phyloP scores from a whole-genome alignment of 495 filamentous ascomycete species.

The Trypethelium eluteriae region DNA sequence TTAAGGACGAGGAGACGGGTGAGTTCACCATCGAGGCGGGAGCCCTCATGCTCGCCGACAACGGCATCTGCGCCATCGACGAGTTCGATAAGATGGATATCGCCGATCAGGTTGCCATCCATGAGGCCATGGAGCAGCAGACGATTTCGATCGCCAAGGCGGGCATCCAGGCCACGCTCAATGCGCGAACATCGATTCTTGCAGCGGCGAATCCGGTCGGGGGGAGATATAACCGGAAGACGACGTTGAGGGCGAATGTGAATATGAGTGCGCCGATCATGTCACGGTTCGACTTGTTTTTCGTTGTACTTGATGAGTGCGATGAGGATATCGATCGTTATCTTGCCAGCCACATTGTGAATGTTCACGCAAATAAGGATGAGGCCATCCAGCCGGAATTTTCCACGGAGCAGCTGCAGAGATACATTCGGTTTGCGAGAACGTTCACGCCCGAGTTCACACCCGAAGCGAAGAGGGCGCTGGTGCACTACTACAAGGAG shows the following conservation, averaged over 20 bases:
- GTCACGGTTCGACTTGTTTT: slow-evolving; percentile 98
- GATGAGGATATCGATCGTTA: slow-evolving; percentile 86
- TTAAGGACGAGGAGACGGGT: slow-evolving; percentile 96
- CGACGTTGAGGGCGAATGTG: slow-evolving; percentile 85
- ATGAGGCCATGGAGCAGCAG: slow-evolving; percentile 99
- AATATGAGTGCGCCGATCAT: slow-evolving; percentile 99
- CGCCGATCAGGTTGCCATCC: slow-evolving; percentile 93
- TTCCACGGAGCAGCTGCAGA: slow-evolving; percentile 91
- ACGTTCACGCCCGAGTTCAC: slow-evolving; percentile 94
- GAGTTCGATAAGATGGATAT: slow-evolving; percentile 99
- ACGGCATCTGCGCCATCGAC: slow-evolving; percentile 95
- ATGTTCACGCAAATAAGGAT: slow-evolving; percentile 85
- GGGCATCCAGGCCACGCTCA: slow-evolving; percentile 95
- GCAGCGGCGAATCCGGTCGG: slow-evolving; percentile 95
- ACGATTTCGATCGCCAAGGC: slow-evolving; percentile 99
- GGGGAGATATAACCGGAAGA: slow-evolving; percentile 92
- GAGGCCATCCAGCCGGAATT: slow-evolving; percentile 85
- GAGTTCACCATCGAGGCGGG: slow-evolving; percentile 99
- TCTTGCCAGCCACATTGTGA: slow-evolving; percentile 88
- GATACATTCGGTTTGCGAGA: slow-evolving; percentile 92
- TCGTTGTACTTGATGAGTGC: slow-evolving; percentile 95
- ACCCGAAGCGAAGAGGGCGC: slow-evolving; percentile 69
- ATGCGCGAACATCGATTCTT: slow-evolving; percentile 88
- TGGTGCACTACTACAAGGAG: slow-evolving; percentile 95
- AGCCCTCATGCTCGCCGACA: slow-evolving; percentile 95